Conservation (phyloP, 345 rosid species). For the Boechera divaricarpa region DNA sequence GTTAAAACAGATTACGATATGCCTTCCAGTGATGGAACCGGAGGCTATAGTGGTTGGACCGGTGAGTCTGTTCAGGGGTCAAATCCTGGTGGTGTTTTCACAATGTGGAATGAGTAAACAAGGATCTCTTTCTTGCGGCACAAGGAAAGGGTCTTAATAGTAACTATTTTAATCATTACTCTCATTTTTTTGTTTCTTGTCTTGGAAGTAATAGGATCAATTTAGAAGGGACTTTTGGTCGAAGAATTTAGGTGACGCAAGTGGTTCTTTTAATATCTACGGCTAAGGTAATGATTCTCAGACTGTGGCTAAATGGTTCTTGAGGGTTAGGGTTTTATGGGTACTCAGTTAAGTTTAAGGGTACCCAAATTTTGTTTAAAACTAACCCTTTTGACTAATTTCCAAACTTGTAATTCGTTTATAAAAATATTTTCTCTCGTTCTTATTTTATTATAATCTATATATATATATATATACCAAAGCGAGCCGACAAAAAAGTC, state of each 20-base stretch:
- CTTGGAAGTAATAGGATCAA: conserved; percentile 34
- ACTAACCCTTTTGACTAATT: conserved; percentile 43
- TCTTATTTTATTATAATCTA: not conserved
- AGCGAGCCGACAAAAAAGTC: conserved; percentile 25
- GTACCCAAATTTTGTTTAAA: conserved; percentile 48
- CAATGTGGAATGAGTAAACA: conserved; percentile 88
- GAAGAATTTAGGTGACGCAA: conserved; percentile 28
- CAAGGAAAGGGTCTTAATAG: conserved; percentile 26
- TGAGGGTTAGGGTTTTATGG: conserved; percentile 50
- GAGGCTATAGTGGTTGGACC: conserved; percentile 73
- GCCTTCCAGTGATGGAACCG: conserved; percentile 50
- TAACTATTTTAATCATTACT: conserved; percentile 10
- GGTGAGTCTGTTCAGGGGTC: conserved; percentile 77
- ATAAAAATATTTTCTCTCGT: conserved; percentile 11
- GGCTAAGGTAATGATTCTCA: conserved; percentile 35
- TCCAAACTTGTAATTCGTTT: conserved; percentile 37
- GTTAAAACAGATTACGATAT: conserved; percentile 95
- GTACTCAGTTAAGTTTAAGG: conserved; percentile 26
- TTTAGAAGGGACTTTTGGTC: conserved; percentile 34
- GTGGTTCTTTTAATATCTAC: conserved; percentile 20
- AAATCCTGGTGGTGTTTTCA: conserved; percentile 69
- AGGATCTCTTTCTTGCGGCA: conserved; percentile 28
- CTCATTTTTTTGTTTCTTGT: conserved; percentile 7
- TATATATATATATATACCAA: not conserved
- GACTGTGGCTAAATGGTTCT: conserved; percentile 37